Conservation (phyloP, 176 grass and related monocot genomes). For the Puya raimondii region DNA sequence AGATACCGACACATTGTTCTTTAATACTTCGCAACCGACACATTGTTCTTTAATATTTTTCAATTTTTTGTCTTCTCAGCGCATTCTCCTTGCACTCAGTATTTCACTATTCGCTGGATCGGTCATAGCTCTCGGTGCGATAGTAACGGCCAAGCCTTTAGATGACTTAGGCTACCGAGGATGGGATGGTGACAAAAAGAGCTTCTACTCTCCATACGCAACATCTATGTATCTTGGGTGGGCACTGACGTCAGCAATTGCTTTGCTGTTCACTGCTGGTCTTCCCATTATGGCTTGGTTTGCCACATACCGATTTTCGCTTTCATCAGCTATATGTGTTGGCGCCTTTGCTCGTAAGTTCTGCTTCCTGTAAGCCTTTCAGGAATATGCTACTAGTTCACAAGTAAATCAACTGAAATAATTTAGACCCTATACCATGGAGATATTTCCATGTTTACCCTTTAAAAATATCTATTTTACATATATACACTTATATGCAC, state of each 20-base stretch:
- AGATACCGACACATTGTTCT: neutral
- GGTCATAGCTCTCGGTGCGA: conserved; percentile 81
- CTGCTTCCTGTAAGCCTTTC: neutral
- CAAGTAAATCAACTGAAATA: neutral
- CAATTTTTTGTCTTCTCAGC: conserved; percentile 37
- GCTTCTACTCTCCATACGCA: conserved; percentile 82
- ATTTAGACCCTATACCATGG: no score
- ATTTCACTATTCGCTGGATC: conserved; percentile 67
- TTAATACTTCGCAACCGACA: no score
- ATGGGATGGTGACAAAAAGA: conserved; percentile 77
- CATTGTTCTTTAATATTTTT: neutral
- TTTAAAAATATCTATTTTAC: no score
- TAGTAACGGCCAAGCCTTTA: conserved; percentile 93
- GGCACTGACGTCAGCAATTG: conserved; percentile 79
- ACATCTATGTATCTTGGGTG: conserved; percentile 97
- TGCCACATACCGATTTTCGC: conserved; percentile 79
- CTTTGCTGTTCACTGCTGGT: conserved; percentile 61
- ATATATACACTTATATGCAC: no score
- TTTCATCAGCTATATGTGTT: conserved; percentile 87
- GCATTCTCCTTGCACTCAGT: conserved; percentile 52
- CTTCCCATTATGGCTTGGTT: conserved; percentile 98
- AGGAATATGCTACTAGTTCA: neutral
- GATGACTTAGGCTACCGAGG: conserved; percentile 94
- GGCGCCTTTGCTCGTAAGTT: conserved; percentile 69
- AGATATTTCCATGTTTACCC: no score